Evolutionary conservation across 345 rosid species (phyloP).

Genomic region (Fremontodendron californicum): DNA sequence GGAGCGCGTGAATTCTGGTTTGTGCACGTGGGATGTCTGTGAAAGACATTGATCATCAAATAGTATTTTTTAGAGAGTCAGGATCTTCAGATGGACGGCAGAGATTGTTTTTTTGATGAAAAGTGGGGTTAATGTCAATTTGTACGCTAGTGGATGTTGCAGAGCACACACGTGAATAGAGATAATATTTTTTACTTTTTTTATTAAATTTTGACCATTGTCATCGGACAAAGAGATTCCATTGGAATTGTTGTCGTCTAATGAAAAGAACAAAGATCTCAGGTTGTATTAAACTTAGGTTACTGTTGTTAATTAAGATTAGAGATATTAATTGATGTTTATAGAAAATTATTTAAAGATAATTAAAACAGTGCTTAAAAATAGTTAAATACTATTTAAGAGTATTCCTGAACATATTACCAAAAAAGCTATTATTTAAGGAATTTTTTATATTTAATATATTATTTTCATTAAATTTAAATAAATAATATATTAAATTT

Average conservation of each 20-base stretch:
- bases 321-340: neutral
- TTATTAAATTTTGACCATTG: neutral
- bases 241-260: conserved; percentile 1
- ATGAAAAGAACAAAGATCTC: neutral
- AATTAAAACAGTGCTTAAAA: too few species aligned
- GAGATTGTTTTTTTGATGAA: neutral
- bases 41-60: neutral
- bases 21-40: neutral
- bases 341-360: too few species aligned
- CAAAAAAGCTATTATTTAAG: too few species aligned
- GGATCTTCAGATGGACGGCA: neutral
- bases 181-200: neutral
- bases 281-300: neutral
- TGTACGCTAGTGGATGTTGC: neutral
- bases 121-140: neutral
- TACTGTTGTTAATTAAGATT: neutral
- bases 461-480: too few species aligned
- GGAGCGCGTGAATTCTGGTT: neutral
- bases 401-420: too few species aligned
- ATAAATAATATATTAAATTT: too few species aligned
- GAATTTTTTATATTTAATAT: too few species aligned
- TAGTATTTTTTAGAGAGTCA: neutral
- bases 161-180: neutral
- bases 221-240: neutral
- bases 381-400: too few species aligned